phyloP scores from a whole-genome alignment of 257 asterid genomes.

The Penstemon barbatus region DNA sequence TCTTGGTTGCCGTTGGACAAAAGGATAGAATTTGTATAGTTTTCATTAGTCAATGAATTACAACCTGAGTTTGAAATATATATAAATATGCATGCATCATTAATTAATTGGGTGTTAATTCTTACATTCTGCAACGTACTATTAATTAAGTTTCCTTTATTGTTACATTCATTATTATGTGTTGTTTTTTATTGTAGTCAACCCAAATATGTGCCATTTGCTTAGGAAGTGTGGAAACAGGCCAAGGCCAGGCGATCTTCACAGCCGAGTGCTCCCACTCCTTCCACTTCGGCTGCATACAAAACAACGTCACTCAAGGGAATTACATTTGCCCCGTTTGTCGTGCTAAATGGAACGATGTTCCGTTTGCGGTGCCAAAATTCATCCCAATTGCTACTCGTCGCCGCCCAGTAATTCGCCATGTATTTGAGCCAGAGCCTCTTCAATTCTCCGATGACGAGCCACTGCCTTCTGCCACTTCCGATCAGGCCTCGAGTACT shows the following conservation, averaged over 20 bases:
- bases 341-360: constrained; percentile 27
- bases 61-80: no score
- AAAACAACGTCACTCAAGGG: constrained; percentile 17
- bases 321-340: constrained; percentile 27
- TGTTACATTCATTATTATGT: no score
- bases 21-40: no score
- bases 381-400: neutral
- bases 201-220: constrained; percentile 29
- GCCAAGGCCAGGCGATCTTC: constrained; percentile 29
- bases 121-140: no score
- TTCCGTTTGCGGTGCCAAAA: constrained; percentile 18
- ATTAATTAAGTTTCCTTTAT: no score
- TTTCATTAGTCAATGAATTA: no score
- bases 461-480: constrained; percentile 6
- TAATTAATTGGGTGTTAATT: no score
- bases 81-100: no score
- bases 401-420: neutral
- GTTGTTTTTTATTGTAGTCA: neutral
- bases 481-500: neutral
- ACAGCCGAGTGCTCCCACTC: constrained; percentile 29
- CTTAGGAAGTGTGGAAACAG: constrained; percentile 15
- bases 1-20: no score
- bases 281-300: constrained; percentile 28
- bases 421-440: constrained; percentile 18
- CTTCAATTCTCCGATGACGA: constrained; percentile 25